Conservation (phyloP, 2,329 filamentous ascomycete species). For the Graphilbum sp. region DNA sequence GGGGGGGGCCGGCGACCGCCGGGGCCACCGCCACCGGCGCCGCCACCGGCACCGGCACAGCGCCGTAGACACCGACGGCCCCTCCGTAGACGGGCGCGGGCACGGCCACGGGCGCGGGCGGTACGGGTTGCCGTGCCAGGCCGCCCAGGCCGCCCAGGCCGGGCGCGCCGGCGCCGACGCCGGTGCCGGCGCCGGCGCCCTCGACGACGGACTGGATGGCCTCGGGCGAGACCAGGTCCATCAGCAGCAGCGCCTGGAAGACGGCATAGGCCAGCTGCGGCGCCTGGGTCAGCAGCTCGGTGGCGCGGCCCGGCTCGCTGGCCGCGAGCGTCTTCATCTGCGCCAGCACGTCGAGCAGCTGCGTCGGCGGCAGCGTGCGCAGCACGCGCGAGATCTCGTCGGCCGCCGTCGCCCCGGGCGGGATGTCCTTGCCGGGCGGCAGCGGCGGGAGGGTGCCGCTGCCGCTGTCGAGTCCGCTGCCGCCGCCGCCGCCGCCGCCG, state of each 20-base stretch:
- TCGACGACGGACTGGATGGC: constrained; percentile 62
- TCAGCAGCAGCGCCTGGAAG: constrained; percentile 83
- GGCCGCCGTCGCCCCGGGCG: constrained; percentile 64
- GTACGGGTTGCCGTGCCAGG: too few relatives aligned
- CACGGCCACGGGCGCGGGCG: too few relatives aligned
- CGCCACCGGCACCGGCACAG: neutral
- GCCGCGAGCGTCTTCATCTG: constrained; percentile 90
- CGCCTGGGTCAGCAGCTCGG: constrained; percentile 71
- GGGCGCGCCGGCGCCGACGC: too few relatives aligned
- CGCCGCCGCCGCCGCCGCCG: neutral
- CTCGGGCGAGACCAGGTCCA: constrained; percentile 78
- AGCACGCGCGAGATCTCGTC: constrained; percentile 90
- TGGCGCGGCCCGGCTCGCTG: constrained; percentile 66
- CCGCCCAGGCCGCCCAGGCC: too few relatives aligned
- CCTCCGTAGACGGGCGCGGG: too few relatives aligned
- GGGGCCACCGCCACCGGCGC: constrained; percentile 13
- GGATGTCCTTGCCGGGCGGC: constrained; percentile 70
- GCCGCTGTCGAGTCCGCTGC: neutral
- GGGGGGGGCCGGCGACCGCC: constrained; percentile 13
- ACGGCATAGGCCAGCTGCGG: constrained; percentile 90
- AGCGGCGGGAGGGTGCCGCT: constrained; percentile 51
- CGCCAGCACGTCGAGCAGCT: constrained; percentile 81
- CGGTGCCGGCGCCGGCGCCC: neutral
- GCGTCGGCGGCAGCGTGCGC: constrained; percentile 66
- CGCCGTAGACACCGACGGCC: neutral